Evolutionary conservation across 2,329 filamentous ascomycete species (phyloP), one percentile per base, ranked within the genome.

Genomic region (Aspergillus puulaauensis): DNA sequence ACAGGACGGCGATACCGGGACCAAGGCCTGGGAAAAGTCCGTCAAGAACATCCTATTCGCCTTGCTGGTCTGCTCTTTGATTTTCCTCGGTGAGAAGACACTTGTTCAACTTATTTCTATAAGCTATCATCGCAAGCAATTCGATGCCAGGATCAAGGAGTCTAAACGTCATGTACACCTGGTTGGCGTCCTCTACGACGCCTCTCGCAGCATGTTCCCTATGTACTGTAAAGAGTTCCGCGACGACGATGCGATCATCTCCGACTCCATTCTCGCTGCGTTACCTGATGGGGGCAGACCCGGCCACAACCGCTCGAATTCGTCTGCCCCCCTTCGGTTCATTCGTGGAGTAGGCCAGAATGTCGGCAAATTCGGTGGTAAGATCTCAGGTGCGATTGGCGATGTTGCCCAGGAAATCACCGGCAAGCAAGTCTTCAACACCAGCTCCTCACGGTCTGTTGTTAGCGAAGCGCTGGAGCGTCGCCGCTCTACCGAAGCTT

Each of bases 321-420:
- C 87, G 7, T 85, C 83, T 6, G 90, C 90, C 2, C 93, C 93
- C 0, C 87, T 96, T 82, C 86, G 85, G 61, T 75, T 97, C 15
- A 87, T 98, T 50, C 81, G 82, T 31, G 86, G 89, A 46, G 87
- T 91, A 50, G 89, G 90, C 27, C 82, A 83, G 39, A 87, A 89
- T 55, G 87, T 91, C 51, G 90, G 90, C 41, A 87, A 92, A 21
- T 81, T 96, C 54, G 93, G 93, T 68, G 93, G 96, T 80, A 96
- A 96, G 77, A 86, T 98, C 61, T 96, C 93, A 0, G 93, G 91
- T 2, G 90, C 89, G 0, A 96, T 98, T 73, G 95, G 95, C 23
- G 95, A 96, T 68, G 86, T 98, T 51, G 93, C 95, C 1, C 90
- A 91, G 2, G 95, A 98, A 69, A 93, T 99, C 59, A 96, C 95